Evolutionary conservation across 768 basidiomycete genomes (phyloP).

Genomic region (Tulasnella sp.): DNA sequence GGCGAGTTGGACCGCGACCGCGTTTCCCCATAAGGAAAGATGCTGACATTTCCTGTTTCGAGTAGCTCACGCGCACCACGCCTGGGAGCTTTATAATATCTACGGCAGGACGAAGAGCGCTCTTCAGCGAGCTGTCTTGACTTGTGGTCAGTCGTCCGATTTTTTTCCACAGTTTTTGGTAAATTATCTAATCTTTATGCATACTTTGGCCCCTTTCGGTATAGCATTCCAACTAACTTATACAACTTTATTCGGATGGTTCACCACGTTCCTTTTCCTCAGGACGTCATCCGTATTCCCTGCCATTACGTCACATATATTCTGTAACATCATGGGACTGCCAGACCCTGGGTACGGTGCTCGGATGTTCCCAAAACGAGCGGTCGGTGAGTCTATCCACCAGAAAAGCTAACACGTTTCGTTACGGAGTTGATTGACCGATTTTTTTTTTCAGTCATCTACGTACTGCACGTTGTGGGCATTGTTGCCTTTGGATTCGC

Average conservation of each 20-base stretch:
- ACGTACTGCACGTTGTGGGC: constrained; percentile 49
- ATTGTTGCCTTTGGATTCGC: constrained; percentile 49
- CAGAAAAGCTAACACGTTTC: constrained; percentile 19
- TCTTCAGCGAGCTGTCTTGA: constrained; percentile 50
- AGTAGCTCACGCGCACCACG: constrained; percentile 87
- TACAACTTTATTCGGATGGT: constrained; percentile 89
- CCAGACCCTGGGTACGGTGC: constrained; percentile 60
- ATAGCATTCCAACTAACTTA: constrained; percentile 82
- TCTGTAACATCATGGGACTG: constrained; percentile 92
- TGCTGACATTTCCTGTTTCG: neutral
- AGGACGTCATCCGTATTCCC: constrained; percentile 72
- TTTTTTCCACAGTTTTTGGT: neutral
- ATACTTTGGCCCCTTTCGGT: neutral
- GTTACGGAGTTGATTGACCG: constrained; percentile 5
- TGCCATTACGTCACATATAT: constrained; percentile 70
- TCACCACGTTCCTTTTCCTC: constrained; percentile 76
- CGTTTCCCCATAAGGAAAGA: constrained; percentile 9
- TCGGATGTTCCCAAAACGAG: constrained; percentile 42
- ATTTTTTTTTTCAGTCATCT: constrained; percentile 40
- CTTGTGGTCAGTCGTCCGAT: constrained; percentile 41
- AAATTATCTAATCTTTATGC: constrained; percentile 21
- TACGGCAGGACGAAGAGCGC: constrained; percentile 63
- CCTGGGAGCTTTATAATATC: constrained; percentile 72
- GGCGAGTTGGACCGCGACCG: constrained; percentile 44
- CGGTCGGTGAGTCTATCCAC: constrained; percentile 39